Conservation (phyloP, 2,329 filamentous ascomycete species). For the Aspergillus eucalypticola region DNA sequence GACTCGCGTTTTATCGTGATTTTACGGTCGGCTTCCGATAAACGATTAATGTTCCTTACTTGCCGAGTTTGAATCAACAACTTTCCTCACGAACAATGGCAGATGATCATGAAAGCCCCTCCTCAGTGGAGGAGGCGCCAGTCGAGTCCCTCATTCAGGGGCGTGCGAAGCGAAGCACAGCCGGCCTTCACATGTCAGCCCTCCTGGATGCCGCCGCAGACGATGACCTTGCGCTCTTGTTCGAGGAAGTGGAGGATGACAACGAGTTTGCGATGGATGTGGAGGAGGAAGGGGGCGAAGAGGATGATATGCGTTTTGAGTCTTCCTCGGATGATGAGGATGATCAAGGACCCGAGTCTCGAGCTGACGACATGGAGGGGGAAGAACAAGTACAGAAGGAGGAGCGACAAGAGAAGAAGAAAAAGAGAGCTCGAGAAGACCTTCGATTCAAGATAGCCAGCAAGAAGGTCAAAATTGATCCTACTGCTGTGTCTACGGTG, state of each 20-base stretch:
- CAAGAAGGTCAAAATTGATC: constrained; percentile 75
- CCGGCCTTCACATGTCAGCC: constrained; percentile 78
- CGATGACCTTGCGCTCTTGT: constrained; percentile 59
- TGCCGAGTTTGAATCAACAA: background rate
- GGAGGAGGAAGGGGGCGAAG: constrained; percentile 53
- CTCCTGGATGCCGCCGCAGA: constrained; percentile 76
- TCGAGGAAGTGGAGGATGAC: constrained; percentile 66
- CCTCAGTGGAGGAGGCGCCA: constrained; percentile 31
- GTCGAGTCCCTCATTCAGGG: constrained; percentile 38
- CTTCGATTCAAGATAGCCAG: constrained; percentile 59
- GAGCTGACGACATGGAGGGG: constrained; percentile 73
- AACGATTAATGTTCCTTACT: background rate
- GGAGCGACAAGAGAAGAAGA: constrained; percentile 72
- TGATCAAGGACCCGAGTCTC: constrained; percentile 60
- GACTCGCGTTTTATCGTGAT: constrained; percentile 1
- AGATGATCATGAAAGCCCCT: constrained; percentile 26
- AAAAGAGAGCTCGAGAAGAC: constrained; percentile 76
- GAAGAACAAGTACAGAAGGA: constrained; percentile 82
- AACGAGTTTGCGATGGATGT: constrained; percentile 42
- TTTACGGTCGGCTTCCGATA: constrained; percentile 5
- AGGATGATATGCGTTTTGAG: constrained; percentile 80
- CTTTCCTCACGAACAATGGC: constrained; percentile 18
- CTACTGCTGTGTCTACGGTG: constrained; percentile 44
- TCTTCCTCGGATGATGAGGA: constrained; percentile 84
- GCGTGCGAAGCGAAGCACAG: constrained; percentile 74